phyloP scores from a whole-genome alignment of 352 stramenopile genomes.

The Phytophthora podocarpi region DNA sequence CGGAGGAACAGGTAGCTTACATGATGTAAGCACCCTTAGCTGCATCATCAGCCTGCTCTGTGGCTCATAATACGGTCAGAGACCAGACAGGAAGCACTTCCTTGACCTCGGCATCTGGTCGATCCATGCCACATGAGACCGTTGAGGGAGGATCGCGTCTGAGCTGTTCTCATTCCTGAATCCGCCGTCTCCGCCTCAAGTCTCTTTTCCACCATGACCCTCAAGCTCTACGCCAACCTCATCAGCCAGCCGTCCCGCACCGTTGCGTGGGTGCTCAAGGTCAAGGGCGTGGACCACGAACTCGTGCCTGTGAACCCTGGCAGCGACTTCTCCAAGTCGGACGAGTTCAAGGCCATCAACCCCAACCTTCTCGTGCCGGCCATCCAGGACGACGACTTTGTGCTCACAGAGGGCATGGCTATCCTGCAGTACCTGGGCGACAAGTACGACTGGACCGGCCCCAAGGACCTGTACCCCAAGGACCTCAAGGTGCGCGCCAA shows the following conservation, averaged over 20 bases:
- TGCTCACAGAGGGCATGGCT: conserved; percentile 60
- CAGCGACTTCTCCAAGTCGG: conserved; percentile 44
- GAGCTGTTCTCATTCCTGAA: conserved; percentile 28
- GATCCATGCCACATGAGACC: no score
- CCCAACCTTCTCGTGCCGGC: conserved; percentile 56
- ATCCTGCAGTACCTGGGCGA: conserved; percentile 62
- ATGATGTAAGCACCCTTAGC: conserved; percentile 25
- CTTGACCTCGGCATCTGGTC: no score
- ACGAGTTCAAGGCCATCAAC: conserved; percentile 60
- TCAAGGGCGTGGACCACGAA: conserved; percentile 50
- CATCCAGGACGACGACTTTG: conserved; percentile 63
- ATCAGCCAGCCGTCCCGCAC: conserved; percentile 57
- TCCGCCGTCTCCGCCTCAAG: conserved; percentile 5
- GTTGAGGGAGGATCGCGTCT: not conserved
- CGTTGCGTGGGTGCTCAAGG: conserved; percentile 51
- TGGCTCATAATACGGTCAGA: conserved; percentile 15
- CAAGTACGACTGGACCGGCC: conserved; percentile 57
- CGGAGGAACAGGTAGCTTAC: no score
- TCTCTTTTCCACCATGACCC: conserved; percentile 22
- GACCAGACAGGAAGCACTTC: conserved; percentile 4
- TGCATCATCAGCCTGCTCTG: conserved; percentile 11
- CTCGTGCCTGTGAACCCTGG: conserved; percentile 40
- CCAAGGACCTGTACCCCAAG: conserved; percentile 52
- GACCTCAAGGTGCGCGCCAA: conserved; percentile 52
- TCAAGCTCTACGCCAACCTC: conserved; percentile 67